These are phyloP conservation scores for Cladosporium sp. DNA, from an alignment of 2,329 filamentous ascomycete species.

Conservation along the genomic window DNA sequence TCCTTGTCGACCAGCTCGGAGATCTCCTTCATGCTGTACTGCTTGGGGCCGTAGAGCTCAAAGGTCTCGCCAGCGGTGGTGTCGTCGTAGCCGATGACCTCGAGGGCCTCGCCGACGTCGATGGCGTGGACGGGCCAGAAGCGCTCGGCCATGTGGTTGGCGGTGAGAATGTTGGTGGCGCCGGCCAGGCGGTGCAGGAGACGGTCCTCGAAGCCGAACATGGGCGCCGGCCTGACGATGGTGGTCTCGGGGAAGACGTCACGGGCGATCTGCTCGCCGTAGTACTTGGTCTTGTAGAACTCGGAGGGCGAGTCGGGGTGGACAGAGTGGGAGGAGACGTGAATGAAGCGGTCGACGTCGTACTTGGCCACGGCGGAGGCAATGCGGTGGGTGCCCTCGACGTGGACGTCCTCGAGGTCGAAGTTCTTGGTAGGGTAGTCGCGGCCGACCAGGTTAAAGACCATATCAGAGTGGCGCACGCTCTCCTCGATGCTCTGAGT, in stretches of 20 bases:
- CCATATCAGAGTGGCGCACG: conserved; percentile 93
- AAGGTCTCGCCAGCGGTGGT: conserved; percentile 85
- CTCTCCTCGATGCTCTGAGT: conserved; percentile 94
- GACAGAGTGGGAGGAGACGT: conserved; percentile 94
- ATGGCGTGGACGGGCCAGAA: conserved; percentile 91
- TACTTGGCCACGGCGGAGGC: conserved; percentile 95
- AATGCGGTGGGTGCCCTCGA: conserved; percentile 90
- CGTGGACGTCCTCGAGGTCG: conserved; percentile 84
- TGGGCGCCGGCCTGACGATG: conserved; percentile 87
- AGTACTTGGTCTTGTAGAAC: conserved; percentile 88
- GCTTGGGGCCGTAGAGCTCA: conserved; percentile 89
- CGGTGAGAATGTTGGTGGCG: conserved; percentile 77
- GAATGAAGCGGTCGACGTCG: conserved; percentile 93
- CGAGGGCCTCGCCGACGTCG: conserved; percentile 85
- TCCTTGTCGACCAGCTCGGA: conserved; percentile 85
- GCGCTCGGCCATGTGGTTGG: conserved; percentile 90
- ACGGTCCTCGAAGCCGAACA: conserved; percentile 94
- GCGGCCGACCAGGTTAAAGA: conserved; percentile 93
- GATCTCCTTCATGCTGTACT: conserved; percentile 88
- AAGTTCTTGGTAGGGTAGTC: conserved; percentile 99
- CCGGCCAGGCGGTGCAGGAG: conserved; percentile 83
- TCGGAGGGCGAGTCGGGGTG: conserved; percentile 76
- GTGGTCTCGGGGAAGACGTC: conserved; percentile 95
- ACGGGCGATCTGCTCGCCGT: conserved; percentile 79
- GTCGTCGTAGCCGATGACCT: conserved; percentile 89